Base-by-base conservation (phyloP, 768 basidiomycete genomes). In the Lentinula guzmanii region DNA sequence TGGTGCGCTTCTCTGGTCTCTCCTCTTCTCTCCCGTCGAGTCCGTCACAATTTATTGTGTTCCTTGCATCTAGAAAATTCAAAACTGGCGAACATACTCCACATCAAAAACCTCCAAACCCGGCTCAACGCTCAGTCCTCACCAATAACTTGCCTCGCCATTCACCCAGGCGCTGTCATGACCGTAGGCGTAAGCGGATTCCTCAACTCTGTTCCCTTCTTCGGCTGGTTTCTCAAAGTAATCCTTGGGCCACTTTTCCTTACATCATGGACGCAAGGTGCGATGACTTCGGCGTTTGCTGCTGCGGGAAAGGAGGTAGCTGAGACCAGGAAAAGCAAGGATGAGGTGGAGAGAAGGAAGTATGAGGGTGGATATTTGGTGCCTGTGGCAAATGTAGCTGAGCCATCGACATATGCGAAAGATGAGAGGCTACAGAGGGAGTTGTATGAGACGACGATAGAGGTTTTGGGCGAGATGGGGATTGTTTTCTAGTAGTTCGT, bases 101-200 rank as follows among this genome's bases (percentile, higher is more conserved):
- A 74, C 52, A 73, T 73, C 1, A 75, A 72, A 41, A 77, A 79
- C 63, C 66, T 83, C 33, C 79, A 82, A 52, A 69, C 69, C 11
- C 75, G 65, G 37, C 69, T 82, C 37, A 68, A 70, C 18, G 65
- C 65, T 0, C 61, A 69, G 48, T 69, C 65, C 5, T 62, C 70
- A 0, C 52, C 62, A 0, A 71, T 76, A 35, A 73, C 67, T 0
- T 71, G 68, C 54, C 51, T 74, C 7, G 54, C 73, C 5, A 0
- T 68, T 21, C 60, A 76, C 60, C 75, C 75, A 1, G 75, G 75
- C 5, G n/a, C 51, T 2, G 68, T 76, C 46, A 65, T 68, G 48
- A 76, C 75, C 1, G 11, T 13, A 0, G 64, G 61, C 31, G 54
- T 61, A 2, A 58, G 55, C 15, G 48, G 42, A 5, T 62, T 63